These are phyloP conservation scores for Malassezia psittaci DNA, from an alignment of 1,284 basidiomycete genomes.

Conservation along the genomic window DNA sequence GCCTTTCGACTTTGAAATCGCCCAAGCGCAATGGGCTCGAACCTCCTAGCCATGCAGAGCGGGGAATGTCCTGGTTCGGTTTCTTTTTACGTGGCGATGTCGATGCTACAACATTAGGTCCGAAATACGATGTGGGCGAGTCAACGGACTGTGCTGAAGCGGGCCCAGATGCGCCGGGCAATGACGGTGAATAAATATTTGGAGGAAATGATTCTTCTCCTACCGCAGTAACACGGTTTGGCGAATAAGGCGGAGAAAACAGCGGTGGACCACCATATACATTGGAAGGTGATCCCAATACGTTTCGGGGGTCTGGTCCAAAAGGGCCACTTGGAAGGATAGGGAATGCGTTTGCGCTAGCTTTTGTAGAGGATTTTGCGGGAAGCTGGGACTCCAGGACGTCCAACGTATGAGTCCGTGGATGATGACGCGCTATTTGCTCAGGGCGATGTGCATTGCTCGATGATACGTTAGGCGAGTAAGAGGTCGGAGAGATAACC, in stretches of 20 bases:
- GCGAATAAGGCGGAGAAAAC: constrained; percentile 3
- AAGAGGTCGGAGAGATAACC: not conserved
- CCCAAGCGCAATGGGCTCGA: constrained; percentile 15
- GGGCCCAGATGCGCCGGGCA: not conserved
- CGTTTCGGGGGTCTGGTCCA: not conserved
- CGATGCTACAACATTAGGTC: not conserved
- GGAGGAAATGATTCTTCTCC: not conserved
- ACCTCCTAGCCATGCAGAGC: constrained; percentile 7
- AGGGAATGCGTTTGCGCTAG: not conserved
- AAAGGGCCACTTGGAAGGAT: not conserved
- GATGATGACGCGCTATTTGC: not conserved
- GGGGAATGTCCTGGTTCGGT: not conserved
- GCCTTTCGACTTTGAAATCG: not conserved
- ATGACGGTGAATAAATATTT: not conserved
- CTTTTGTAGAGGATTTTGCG: not conserved
- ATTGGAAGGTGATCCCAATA: not conserved
- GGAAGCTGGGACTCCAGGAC: not conserved
- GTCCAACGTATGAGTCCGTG: not conserved
- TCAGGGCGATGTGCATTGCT: not conserved
- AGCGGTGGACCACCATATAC: not conserved
- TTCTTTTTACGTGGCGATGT: not conserved
- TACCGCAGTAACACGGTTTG: not conserved
- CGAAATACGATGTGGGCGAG: not conserved
- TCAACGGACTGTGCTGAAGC: not conserved
- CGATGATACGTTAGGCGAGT: not conserved